phyloP scores from a whole-genome alignment of 148 eudicot species.

The Vaccinium darrowii region DNA sequence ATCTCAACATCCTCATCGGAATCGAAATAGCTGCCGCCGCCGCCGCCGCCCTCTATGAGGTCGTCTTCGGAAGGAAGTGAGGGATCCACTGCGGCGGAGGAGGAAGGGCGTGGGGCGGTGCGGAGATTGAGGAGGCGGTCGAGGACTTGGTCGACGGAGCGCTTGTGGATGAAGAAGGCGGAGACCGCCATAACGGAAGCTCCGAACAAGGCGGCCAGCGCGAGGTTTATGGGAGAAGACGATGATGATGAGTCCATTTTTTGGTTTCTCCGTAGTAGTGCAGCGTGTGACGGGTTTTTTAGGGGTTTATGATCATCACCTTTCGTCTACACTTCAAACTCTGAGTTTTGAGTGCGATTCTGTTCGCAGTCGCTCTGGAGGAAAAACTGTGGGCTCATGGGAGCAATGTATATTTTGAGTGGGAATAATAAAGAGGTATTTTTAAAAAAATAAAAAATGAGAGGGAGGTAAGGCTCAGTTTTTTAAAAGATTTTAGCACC shows the following conservation, averaged over 20 bases:
- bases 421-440: too few species aligned
- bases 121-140: conserved; percentile 55
- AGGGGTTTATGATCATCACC: conserved; percentile 15
- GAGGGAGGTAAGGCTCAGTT: too few species aligned
- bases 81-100: background rate
- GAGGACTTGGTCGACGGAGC: conserved; percentile 71
- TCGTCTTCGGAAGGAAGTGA: conserved; percentile 8
- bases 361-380: too few species aligned
- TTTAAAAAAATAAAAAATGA: too few species aligned
- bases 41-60: background rate
- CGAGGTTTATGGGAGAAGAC: conserved; percentile 41
- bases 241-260: conserved; percentile 35
- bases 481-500: too few species aligned
- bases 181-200: conserved; percentile 86
- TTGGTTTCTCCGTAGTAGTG: background rate
- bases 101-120: background rate
- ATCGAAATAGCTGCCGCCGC: background rate
- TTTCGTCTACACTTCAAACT: background rate
- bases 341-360: too few species aligned
- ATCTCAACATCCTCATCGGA: conserved; percentile 16
- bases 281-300: background rate
- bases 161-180: conserved; percentile 75
- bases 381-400: too few species aligned
- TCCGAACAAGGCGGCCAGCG: conserved; percentile 78
- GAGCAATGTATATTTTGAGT: too few species aligned